A percentile compares a stretch with the other conserved stretches of the same genome.
Evolutionary conservation across 2,329 filamentous ascomycete genomes (phyloP).

Genomic region (Cladosporium sp.): DNA sequence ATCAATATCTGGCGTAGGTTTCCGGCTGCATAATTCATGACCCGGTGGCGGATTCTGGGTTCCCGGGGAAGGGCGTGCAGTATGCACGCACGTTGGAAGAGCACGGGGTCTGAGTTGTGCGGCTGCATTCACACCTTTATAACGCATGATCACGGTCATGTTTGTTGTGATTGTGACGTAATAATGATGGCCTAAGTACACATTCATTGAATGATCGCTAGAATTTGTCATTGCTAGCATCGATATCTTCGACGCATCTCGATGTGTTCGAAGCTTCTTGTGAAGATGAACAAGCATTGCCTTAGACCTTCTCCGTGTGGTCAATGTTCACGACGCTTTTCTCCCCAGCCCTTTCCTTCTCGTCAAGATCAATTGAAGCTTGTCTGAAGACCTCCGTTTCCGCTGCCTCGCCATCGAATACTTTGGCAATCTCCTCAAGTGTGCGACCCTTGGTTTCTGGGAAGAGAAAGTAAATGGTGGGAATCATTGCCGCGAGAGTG

Average conservation of each 20-base stretch:
- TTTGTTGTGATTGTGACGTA: neutral
- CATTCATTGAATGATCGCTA: neutral
- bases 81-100: neutral
- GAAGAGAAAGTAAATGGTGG: constrained; percentile 31
- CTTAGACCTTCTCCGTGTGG: constrained; percentile 12
- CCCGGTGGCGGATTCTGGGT: neutral
- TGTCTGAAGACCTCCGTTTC: constrained; percentile 10
- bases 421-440: constrained; percentile 46
- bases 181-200: neutral
- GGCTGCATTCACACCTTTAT: neutral
- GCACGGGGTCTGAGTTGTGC: neutral
- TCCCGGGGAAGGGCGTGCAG: neutral
- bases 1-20: neutral
- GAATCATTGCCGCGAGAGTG: constrained; percentile 28
- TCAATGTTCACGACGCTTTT: constrained; percentile 1
- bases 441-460: constrained; percentile 24
- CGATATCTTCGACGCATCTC: neutral
- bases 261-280: neutral
- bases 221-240: neutral
- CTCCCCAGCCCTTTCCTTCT: neutral
- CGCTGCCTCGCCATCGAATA: constrained; percentile 39
- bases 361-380: neutral
- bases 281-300: neutral
- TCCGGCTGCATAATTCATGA: neutral
- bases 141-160: neutral